Percentiles rank a stretch among this genome's conserved stretches.
These are phyloP conservation scores for Coemansia sp. DNA, from an alignment of 192 early-diverging fungal species.

Conservation along the genomic window DNA sequence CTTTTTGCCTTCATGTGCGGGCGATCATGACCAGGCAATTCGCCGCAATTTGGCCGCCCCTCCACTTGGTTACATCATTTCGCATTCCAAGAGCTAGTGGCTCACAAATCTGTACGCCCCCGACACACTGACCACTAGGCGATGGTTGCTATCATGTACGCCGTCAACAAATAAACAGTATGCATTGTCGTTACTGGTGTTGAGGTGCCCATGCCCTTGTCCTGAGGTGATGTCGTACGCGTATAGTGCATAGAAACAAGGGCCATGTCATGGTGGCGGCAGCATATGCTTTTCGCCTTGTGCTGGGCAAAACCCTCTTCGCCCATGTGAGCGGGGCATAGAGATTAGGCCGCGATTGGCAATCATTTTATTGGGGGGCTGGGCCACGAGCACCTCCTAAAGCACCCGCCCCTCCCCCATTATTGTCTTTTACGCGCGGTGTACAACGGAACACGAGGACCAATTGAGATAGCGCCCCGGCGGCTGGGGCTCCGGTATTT, in stretches of 20 bases:
- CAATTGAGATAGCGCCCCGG: constrained; percentile 5
- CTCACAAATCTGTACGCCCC: neutral
- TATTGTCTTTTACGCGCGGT: neutral
- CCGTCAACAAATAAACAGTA: neutral
- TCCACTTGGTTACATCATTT: neutral
- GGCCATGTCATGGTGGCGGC: neutral
- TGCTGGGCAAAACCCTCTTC: neutral
- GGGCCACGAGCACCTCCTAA: constrained; percentile 2
- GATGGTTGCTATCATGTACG: neutral
- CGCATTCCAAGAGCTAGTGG: neutral
- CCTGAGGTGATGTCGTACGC: neutral
- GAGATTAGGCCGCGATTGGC: constrained; percentile 12
- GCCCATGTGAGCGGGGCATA: neutral
- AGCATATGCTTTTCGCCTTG: neutral
- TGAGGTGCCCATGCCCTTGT: neutral
- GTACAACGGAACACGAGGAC: constrained; percentile 6
- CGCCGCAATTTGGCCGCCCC: constrained; percentile 1
- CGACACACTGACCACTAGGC: neutral
- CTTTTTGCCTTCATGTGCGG: neutral
- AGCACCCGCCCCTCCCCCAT: neutral
- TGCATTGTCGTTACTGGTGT: neutral
- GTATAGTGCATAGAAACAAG: neutral
- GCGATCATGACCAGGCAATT: neutral
- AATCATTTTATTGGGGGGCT: neutral
- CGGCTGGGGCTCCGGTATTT: neutral